These are phyloP conservation scores for Arthrobotrys sinensis DNA, from an alignment of 2,329 filamentous ascomycete species.

Conservation along the genomic window DNA sequence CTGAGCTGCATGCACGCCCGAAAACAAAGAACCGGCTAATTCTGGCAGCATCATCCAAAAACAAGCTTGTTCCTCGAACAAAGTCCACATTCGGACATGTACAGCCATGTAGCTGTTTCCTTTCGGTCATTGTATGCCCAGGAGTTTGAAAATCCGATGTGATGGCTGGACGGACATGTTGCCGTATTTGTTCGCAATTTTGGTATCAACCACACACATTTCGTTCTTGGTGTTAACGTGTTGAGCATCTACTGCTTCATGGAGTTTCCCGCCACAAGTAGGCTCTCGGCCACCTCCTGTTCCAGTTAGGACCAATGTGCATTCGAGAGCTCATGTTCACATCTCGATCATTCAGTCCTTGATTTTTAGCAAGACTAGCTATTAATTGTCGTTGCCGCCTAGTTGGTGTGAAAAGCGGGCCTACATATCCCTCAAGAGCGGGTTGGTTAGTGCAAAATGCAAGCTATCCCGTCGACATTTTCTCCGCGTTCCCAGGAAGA, in stretches of 20 bases:
- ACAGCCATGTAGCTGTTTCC: constrained; percentile 28
- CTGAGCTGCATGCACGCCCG: constrained; percentile 21
- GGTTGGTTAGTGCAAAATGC: background rate
- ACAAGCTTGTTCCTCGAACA: background rate
- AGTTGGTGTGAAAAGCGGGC: constrained; percentile 19
- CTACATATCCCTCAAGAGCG: constrained; percentile 10
- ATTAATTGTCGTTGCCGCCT: constrained; percentile 41
- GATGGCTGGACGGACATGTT: constrained; percentile 56
- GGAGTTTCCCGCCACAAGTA: constrained; percentile 45
- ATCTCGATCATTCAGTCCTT: constrained; percentile 1
- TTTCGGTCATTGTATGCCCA: constrained; percentile 17
- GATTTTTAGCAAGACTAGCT: constrained; percentile 3
- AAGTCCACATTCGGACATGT: constrained; percentile 17
- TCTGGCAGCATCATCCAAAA: constrained; percentile 11
- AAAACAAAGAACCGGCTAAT: background rate
- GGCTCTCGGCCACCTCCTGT: constrained; percentile 32
- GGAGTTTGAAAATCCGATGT: constrained; percentile 26
- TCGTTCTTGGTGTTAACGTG: background rate
- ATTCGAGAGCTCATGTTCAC: constrained; percentile 23
- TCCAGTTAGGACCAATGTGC: constrained; percentile 17
- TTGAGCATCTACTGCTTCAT: constrained; percentile 24
- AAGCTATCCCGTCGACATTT: constrained; percentile 17
- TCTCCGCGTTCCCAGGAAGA: constrained; percentile 6
- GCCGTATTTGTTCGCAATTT: constrained; percentile 53
- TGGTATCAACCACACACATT: constrained; percentile 35